Percentiles rank a stretch among this genome's conserved stretches.
Conservation (phyloP, 371 early-diverging fungal species). For the Rhizomucor pusillus region DNA sequence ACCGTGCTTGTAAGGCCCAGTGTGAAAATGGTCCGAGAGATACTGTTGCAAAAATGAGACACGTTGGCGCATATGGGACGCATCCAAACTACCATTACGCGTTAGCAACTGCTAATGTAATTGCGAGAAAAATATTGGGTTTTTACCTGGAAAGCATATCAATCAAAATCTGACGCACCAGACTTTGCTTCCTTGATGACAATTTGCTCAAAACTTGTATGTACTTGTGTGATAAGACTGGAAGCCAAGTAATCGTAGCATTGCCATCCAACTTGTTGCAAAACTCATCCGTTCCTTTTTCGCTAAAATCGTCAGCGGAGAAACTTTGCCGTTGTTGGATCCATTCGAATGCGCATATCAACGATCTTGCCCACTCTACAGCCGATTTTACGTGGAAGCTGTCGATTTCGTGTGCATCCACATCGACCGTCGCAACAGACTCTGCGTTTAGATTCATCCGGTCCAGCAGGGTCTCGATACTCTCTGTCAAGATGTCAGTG, state of each 20-base stretch:
- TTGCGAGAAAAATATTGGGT: not conserved
- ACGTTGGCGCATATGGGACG: constrained; percentile 16
- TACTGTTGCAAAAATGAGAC: constrained; percentile 30
- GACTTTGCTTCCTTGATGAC: constrained; percentile 1
- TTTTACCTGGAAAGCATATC: constrained; percentile 14
- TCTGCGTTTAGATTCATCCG: constrained; percentile 36
- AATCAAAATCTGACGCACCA: constrained; percentile 8
- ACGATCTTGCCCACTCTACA: constrained; percentile 38
- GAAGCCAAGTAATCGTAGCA: constrained; percentile 2
- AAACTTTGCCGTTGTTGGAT: constrained; percentile 1
- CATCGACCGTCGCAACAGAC: constrained; percentile 6
- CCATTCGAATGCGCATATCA: constrained; percentile 35
- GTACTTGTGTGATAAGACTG: constrained; percentile 29
- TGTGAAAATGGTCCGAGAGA: constrained; percentile 49
- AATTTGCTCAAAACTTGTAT: constrained; percentile 32
- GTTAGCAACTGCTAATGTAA: not conserved
- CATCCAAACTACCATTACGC: constrained; percentile 15
- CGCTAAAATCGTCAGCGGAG: too few relatives aligned
- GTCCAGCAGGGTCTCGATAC: constrained; percentile 39
- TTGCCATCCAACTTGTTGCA: too few relatives aligned
- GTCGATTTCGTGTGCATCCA: constrained; percentile 16
- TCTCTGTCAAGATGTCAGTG: constrained; percentile 30
- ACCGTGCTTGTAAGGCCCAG: constrained; percentile 44
- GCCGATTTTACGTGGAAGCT: constrained; percentile 16
- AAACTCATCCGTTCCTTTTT: too few relatives aligned